Evolutionary conservation across 169 alveolate genomes (phyloP).

Genomic region (Perkinsus chesapeaki): DNA sequence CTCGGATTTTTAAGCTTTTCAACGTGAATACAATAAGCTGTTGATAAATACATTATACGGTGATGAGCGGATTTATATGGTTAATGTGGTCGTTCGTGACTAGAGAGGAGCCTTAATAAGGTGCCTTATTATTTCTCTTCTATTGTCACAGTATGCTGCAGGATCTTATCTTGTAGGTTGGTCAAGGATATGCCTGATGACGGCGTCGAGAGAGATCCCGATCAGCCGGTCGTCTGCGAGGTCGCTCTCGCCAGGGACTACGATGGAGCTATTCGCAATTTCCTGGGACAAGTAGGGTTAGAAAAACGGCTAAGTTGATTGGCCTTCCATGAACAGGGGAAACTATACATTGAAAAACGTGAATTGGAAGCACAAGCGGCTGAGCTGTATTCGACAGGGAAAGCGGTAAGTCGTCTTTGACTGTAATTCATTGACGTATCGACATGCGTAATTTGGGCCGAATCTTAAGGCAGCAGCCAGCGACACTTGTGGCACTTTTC

Average conservation of each 20-base stretch:
- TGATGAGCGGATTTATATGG: too few relatives aligned
- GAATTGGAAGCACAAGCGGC: neutral
- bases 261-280: neutral
- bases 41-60: too few relatives aligned
- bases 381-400: neutral
- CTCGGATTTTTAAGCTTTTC: too few relatives aligned
- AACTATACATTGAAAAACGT: neutral
- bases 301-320: neutral
- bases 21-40: too few relatives aligned
- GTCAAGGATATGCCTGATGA: neutral
- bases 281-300: neutral
- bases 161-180: neutral
- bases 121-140: too few relatives aligned
- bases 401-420: neutral
- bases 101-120: too few relatives aligned
- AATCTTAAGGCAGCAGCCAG: too few relatives aligned
- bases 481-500: too few relatives aligned
- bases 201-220: neutral
- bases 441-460: too few relatives aligned
- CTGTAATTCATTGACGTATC: too few relatives aligned
- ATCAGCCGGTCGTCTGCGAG: neutral
- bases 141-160: neutral
- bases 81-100: too few relatives aligned
- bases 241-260: neutral
- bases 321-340: neutral